A percentile compares a stretch with the other conserved stretches of the same genome.
These are phyloP conservation scores for Clathrus columnatus DNA, from an alignment of 768 basidiomycete genomes.

Conservation along the genomic window DNA sequence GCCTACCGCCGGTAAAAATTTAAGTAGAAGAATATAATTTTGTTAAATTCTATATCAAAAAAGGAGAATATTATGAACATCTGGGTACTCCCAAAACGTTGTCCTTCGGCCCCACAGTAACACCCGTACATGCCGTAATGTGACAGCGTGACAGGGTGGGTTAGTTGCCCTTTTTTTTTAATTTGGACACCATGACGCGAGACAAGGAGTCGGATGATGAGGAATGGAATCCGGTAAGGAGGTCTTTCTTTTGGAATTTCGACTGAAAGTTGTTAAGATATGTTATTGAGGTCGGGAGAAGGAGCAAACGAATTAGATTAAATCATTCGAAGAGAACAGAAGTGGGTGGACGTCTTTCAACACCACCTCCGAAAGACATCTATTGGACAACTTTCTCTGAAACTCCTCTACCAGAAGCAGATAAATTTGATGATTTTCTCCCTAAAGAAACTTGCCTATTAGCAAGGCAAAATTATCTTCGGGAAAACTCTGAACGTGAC, in stretches of 20 bases:
- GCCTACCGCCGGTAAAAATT: too few species aligned
- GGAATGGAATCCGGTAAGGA: conserved; percentile 2
- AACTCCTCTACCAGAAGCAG: not conserved
- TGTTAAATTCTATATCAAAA: too few species aligned
- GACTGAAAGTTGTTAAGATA: not conserved
- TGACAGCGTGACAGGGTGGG: not conserved
- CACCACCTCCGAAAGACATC: not conserved
- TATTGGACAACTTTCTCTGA: not conserved
- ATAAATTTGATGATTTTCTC: conserved; percentile 6
- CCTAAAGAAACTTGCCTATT: conserved; percentile 2
- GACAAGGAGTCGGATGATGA: not conserved
- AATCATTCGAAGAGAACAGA: not conserved
- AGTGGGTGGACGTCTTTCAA: not conserved
- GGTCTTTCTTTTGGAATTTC: not conserved
- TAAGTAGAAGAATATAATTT: too few species aligned
- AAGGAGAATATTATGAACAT: too few species aligned
- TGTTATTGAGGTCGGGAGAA: not conserved
- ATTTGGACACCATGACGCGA: not conserved
- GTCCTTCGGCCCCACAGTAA: too few species aligned
- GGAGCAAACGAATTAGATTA: conserved; percentile 6
- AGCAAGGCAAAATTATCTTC: not conserved
- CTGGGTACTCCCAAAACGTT: too few species aligned
- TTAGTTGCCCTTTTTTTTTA: not conserved
- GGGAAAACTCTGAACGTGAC: conserved; percentile 7
- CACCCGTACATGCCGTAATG: not conserved